Conservation (phyloP, 2,329 filamentous ascomycete genomes). For the Penicillium sp. region DNA sequence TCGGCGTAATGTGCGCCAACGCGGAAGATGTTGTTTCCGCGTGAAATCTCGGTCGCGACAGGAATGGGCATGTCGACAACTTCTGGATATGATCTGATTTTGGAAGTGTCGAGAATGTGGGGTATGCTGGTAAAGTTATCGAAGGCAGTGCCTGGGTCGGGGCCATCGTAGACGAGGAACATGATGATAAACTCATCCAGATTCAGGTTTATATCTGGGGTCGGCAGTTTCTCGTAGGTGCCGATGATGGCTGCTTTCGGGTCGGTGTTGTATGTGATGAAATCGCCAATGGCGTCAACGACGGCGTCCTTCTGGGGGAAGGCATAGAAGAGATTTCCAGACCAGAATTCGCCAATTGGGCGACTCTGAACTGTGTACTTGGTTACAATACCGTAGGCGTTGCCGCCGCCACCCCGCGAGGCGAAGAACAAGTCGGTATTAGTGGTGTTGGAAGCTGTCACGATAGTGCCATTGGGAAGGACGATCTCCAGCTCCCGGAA, state of each 20-base stretch:
- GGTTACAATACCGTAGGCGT: slow-evolving; percentile 27
- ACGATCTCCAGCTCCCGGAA: slow-evolving; percentile 25
- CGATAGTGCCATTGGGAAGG: slow-evolving; percentile 17
- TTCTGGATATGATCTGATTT: slow-evolving; percentile 30
- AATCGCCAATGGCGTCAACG: slow-evolving; percentile 30
- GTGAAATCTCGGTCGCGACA: slow-evolving; percentile 26
- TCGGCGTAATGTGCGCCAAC: slow-evolving; percentile 31
- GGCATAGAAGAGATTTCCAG: slow-evolving; percentile 29
- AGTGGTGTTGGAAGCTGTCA: slow-evolving; percentile 13
- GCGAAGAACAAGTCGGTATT: slow-evolving; percentile 23
- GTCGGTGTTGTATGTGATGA: slow-evolving; percentile 33
- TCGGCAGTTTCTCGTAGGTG: slow-evolving; percentile 33
- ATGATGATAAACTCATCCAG: slow-evolving; percentile 34
- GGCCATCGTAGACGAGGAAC: slow-evolving; percentile 38
- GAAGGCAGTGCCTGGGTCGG: slow-evolving; percentile 32
- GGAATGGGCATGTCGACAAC: slow-evolving; percentile 36
- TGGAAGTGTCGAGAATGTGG: slow-evolving; percentile 27
- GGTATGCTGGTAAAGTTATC: slow-evolving; percentile 34
- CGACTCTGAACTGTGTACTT: slow-evolving; percentile 30
- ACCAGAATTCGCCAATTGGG: slow-evolving; percentile 26
- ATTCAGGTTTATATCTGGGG: slow-evolving; percentile 28
- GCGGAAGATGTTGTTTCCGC: slow-evolving; percentile 36
- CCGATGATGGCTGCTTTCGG: slow-evolving; percentile 35
- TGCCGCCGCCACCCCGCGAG: slow-evolving; percentile 26
- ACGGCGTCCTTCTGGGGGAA: slow-evolving; percentile 28